Evolutionary conservation across 176 grass and related monocot species (phyloP).

Genomic region (Chloris gayana): DNA sequence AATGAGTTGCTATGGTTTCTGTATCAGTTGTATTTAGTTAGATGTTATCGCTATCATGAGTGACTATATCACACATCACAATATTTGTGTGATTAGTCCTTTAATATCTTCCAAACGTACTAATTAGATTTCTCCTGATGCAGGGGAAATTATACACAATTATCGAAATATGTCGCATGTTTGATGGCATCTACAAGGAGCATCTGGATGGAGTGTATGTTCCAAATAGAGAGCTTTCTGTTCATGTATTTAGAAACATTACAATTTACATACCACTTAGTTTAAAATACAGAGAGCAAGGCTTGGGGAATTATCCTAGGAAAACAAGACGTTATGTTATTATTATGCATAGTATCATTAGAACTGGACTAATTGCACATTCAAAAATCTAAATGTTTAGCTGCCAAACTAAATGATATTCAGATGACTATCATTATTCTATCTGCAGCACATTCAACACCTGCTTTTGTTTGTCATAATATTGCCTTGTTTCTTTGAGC

Average conservation of each 20-base stretch:
- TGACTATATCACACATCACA: neutral
- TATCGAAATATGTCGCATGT: constrained; percentile 96
- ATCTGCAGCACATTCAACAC: neutral
- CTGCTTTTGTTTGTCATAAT: neutral
- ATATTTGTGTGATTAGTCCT: neutral
- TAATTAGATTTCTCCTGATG: constrained; percentile 1
- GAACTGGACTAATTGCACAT: neutral
- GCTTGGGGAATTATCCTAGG: neutral
- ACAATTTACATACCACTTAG: neutral
- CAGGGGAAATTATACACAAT: constrained; percentile 96
- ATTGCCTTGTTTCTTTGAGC: constrained; percentile 6
- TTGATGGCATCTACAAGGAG: constrained; percentile 91
- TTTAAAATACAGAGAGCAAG: neutral
- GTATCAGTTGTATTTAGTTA: neutral
- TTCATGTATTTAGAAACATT: constrained; percentile 5
- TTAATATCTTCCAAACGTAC: neutral
- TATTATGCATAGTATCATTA: neutral
- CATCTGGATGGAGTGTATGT: constrained; percentile 91
- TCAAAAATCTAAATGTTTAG: neutral
- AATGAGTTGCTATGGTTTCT: neutral
- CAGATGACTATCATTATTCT: neutral
- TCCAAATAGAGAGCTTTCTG: constrained; percentile 10
- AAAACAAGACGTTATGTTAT: neutral
- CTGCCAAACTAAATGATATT: neutral
- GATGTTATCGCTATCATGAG: neutral